Conservation (phyloP, 768 basidiomycete genomes). For the Scleroderma bovista region DNA sequence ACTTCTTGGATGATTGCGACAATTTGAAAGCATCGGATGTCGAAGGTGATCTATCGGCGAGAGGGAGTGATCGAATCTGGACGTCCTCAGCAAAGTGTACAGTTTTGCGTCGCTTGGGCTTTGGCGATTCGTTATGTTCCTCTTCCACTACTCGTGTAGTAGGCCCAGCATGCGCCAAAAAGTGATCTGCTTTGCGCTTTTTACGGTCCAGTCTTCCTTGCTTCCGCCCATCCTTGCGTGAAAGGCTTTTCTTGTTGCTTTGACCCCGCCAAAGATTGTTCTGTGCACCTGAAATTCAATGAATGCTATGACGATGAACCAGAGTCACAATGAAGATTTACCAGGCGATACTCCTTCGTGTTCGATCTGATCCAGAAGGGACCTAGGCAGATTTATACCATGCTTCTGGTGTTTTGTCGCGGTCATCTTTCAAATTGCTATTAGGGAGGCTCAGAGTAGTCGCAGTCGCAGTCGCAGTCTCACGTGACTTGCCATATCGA, state of each 20-base stretch:
- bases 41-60: neutral
- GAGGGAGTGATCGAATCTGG: neutral
- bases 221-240: conserved; percentile 62
- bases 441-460: too few species aligned
- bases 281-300: neutral
- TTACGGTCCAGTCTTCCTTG: conserved; percentile 55
- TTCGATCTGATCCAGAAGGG: conserved; percentile 23
- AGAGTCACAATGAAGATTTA: conserved; percentile 1
- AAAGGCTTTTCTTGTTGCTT: conserved; percentile 15
- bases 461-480: too few species aligned
- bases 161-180: conserved; percentile 29
- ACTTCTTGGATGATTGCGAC: neutral
- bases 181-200: conserved; percentile 57
- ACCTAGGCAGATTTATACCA: conserved; percentile 23
- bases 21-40: neutral
- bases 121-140: conserved; percentile 45
- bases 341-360: conserved; percentile 7
- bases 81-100: conserved; percentile 9
- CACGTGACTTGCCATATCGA: too few species aligned
- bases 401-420: conserved; percentile 5
- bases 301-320: neutral
- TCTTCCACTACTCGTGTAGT: conserved; percentile 38
- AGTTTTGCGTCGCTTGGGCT: conserved; percentile 41
- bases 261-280: conserved; percentile 5
- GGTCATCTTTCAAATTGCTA: conserved; percentile 7